Conservation (phyloP, 2,329 filamentous ascomycete species). For the Exophiala bonariae region DNA sequence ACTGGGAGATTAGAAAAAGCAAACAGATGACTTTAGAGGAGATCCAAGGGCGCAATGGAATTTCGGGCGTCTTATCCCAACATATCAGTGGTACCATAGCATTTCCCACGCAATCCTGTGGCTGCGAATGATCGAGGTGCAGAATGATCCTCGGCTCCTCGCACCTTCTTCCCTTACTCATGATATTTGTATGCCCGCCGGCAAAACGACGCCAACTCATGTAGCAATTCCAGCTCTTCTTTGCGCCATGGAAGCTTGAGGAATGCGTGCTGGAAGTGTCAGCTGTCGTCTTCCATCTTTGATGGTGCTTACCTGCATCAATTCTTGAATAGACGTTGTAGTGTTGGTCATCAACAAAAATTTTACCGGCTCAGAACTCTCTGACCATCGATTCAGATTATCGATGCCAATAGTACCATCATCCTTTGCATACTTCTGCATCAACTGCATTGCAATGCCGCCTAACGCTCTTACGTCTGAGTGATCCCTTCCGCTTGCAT, state of each 20-base stretch:
- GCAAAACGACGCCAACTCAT: too few relatives aligned
- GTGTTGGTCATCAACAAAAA: conserved; percentile 3
- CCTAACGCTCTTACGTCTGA: conserved; percentile 29
- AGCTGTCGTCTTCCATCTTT: background rate
- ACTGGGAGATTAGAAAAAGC: too few relatives aligned
- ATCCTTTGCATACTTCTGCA: conserved; percentile 35
- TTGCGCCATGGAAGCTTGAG: conserved; percentile 1
- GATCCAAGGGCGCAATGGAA: too few relatives aligned
- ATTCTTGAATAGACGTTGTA: background rate
- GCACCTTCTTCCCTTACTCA: too few relatives aligned
- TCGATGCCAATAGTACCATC: conserved; percentile 34
- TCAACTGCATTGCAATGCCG: conserved; percentile 31
- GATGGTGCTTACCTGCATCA: conserved; percentile 1
- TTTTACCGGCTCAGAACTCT: background rate
- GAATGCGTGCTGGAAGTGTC: background rate
- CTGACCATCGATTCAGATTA: conserved; percentile 30
- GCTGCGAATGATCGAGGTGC: too few relatives aligned
- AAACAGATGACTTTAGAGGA: too few relatives aligned
- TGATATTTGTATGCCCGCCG: too few relatives aligned
- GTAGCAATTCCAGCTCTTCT: background rate
- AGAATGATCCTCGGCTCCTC: too few relatives aligned
- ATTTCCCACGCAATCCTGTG: too few relatives aligned
- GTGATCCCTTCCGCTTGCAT: background rate
- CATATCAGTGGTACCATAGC: too few relatives aligned
- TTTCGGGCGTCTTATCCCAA: too few relatives aligned